Base-by-base conservation (phyloP, 352 stramenopile genomes). In the Pythium oligandrum region DNA sequence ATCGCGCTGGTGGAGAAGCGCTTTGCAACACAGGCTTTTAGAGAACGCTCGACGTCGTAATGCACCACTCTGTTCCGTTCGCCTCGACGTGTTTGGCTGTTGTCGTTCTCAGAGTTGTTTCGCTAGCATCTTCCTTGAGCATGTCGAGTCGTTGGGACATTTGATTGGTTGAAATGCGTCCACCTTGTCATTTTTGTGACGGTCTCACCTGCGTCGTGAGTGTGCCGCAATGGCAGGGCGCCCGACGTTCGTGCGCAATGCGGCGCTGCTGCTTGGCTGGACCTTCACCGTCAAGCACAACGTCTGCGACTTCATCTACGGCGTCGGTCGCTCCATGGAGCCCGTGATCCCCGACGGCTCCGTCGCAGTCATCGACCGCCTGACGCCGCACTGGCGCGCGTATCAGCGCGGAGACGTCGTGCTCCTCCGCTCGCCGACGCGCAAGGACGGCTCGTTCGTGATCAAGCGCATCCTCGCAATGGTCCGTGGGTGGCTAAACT, bases 381-480 rank as follows among this genome's bases (percentile, higher is more conserved):
- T 96, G 37, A 83, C 86, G 40, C 66, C 67, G 40, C 74, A 69
- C 43, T 93, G 83, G 75, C 72, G 80, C 31, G 52, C 61, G 10
- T 81, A 81, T 64, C 42, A 88, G 36, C 73, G 76, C 36, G 83
- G 83, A 38, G 88, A 96, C 61, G 61, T 96, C 42, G 86, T 96
- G 56, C 67, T 96, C 44, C 63, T 90, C 17, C 68, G 72, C 42
- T 96, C 88, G 30, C 88, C 88, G 9, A 91, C 81, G 38, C 81
- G 86, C 4, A 70, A 65, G 51, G 61, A 75, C 43, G 78, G 77
- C 46, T 77, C 88, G 45, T 90, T 78, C 48, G 83, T 96, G 37
- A 90, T 79, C 61, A 96, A 96, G 73, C 82, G 88, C 48, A 85
- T 96, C 45, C 63, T 95, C 34, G 88, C 84, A 3, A 49, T 94